Conservation (phyloP, 2,329 filamentous ascomycete species). For the Diaporthe nobilis region DNA sequence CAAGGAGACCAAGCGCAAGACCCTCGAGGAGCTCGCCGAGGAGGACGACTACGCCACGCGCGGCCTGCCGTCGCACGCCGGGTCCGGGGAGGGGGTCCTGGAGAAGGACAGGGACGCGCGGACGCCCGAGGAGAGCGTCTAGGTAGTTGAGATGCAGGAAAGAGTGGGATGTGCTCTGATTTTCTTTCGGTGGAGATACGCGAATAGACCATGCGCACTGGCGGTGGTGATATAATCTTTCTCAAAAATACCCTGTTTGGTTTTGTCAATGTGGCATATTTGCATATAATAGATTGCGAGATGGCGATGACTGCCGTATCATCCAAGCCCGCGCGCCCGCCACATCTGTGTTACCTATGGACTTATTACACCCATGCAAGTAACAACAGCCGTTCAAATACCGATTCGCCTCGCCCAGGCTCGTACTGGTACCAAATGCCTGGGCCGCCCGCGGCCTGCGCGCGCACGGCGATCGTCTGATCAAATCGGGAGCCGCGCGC, state of each 20-base stretch:
- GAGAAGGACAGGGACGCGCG: constrained; percentile 31
- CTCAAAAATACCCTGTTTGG: constrained; percentile 17
- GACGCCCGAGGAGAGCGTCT: constrained; percentile 35
- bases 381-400: not conserved
- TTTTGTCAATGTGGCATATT: constrained; percentile 5
- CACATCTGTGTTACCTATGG: not conserved
- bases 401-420: not conserved
- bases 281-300: constrained; percentile 30
- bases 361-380: not conserved
- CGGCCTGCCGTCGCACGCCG: not conserved
- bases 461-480: constrained; percentile 5
- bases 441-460: not conserved
- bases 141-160: not conserved
- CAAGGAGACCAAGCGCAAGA: constrained; percentile 81
- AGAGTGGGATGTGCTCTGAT: no score
- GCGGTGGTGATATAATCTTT: not conserved
- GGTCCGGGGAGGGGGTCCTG: constrained; percentile 20
- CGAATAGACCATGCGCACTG: not conserved
- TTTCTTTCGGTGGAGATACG: not conserved
- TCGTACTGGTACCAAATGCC: not conserved
- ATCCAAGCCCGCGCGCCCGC: not conserved
- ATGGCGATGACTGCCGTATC: not conserved
- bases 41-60: constrained; percentile 44
- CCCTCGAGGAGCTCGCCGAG: constrained; percentile 73
- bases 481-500: not conserved